phyloP scores from a whole-genome alignment of 2,329 filamentous ascomycete species.

The Phoma herbarum region DNA sequence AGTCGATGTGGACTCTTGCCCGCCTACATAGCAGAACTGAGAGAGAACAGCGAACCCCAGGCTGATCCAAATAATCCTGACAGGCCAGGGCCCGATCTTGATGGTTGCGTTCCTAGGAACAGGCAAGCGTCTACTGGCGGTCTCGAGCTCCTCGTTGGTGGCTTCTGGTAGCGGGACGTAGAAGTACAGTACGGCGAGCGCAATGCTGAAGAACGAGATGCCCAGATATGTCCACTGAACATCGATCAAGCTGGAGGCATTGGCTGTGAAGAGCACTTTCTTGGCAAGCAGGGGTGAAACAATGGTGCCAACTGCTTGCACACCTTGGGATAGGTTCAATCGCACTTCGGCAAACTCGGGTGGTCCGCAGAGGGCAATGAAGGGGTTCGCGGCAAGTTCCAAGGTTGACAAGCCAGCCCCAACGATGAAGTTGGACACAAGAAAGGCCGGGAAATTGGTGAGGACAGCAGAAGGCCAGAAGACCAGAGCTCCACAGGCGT shows the following conservation, averaged over 20 bases:
- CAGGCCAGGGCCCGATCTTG: conserved; percentile 46
- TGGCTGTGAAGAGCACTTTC: conserved; percentile 63
- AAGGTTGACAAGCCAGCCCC: conserved; percentile 67
- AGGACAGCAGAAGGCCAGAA: conserved; percentile 73
- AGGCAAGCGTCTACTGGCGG: conserved; percentile 58
- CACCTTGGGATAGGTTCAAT: conserved; percentile 67
- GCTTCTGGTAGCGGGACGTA: conserved; percentile 70
- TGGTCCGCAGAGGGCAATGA: conserved; percentile 69
- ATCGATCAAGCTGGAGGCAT: conserved; percentile 64
- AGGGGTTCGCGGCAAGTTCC: conserved; percentile 69
- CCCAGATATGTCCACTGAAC: conserved; percentile 73
- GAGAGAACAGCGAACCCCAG: conserved; percentile 63
- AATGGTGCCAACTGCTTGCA: conserved; percentile 69
- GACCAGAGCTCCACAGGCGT: conserved; percentile 67
- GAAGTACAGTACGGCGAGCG: conserved; percentile 67
- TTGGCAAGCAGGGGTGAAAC: conserved; percentile 67
- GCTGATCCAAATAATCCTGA: conserved; percentile 65
- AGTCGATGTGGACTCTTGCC: conserved; percentile 65
- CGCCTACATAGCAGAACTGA: conserved; percentile 69
- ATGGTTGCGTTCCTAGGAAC: conserved; percentile 54
- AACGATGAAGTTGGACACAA: conserved; percentile 70
- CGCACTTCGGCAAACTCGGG: conserved; percentile 67
- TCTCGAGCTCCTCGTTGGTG: conserved; percentile 67
- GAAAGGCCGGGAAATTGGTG: conserved; percentile 67
- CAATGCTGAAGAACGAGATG: conserved; percentile 67